A percentile compares a stretch with the other conserved stretches of the same genome.
Evolutionary conservation across 192 early-diverging fungal species (phyloP).

Genomic region (Spizellomyces sp.): DNA sequence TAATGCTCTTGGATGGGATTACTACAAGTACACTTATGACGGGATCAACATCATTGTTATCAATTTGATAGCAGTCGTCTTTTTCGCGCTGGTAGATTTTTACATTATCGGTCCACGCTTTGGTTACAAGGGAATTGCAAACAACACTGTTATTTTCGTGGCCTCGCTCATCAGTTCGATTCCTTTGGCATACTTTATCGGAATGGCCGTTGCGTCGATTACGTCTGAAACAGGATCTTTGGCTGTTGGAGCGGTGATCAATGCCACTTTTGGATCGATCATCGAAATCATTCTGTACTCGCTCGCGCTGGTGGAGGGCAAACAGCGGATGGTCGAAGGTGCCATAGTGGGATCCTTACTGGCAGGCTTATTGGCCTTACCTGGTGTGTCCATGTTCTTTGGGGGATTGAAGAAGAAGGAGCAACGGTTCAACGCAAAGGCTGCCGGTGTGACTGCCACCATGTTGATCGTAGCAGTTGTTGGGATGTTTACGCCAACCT

Average conservation of each 20-base stretch:
- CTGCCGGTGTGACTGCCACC: conserved; percentile 93
- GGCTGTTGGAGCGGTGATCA: conserved; percentile 93
- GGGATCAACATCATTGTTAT: conserved; percentile 98
- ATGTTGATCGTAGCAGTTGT: conserved; percentile 94
- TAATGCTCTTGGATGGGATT: conserved; percentile 86
- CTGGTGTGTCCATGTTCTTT: conserved; percentile 92
- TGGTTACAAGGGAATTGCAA: conserved; percentile 53
- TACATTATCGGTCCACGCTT: conserved; percentile 67
- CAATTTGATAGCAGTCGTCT: conserved; percentile 81
- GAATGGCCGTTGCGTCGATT: conserved; percentile 95
- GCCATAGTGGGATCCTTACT: conserved; percentile 90
- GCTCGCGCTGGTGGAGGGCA: conserved; percentile 86
- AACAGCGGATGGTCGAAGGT: conserved; percentile 85
- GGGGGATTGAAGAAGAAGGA: conserved; percentile 90
- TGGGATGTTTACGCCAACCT: conserved; percentile 89
- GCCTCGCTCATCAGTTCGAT: conserved; percentile 76
- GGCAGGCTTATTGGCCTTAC: conserved; percentile 86
- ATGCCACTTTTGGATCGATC: conserved; percentile 96
- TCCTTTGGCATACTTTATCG: conserved; percentile 95
- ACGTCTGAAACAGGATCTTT: conserved; percentile 87
- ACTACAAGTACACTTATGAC: conserved; percentile 95
- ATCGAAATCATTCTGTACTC: conserved; percentile 95
- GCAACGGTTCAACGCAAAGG: conserved; percentile 93
- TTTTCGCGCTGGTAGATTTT: conserved; percentile 83
- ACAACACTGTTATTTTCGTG: conserved; percentile 69